Evolutionary conservation across 768 basidiomycete genomes (phyloP), one percentile per base, ranked within the genome.

Genomic region (Trametes gibbosa): DNA sequence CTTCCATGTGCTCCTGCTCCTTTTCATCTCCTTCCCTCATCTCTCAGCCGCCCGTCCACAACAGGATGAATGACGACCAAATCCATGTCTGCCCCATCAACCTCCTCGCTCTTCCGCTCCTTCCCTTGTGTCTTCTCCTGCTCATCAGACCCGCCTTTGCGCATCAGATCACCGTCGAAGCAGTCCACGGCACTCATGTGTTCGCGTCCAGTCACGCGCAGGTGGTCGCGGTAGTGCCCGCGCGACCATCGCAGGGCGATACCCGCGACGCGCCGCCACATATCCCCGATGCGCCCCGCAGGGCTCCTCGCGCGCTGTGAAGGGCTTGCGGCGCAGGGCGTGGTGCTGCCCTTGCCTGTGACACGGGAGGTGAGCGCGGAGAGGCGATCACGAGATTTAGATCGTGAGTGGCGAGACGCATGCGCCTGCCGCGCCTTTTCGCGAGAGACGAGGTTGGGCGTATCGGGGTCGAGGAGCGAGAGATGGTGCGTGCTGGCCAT

Each of bases 181-280:
- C 80, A 80, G 69, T 96, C 92, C 0, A 95, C 84, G 7, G 66
- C 68, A 62, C 81, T 85, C 92, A 95, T 92, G 67, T 93, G 85
- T 70, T 93, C 89, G 40, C 80, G 77, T 35, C 76, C 74, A 12
- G 83, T 77, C 24, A 91, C 77, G 53, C 80, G 79, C 63, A 92
- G 75, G 50, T 85, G 77, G 53, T 84, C 77, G 63, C 73, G 75
- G 68, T 87, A 85, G 66, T 87, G 85, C 24, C 70, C 69, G 42
- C 74, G 74, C 39, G 81, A 83, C 72, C 76, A 80, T 24, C 75
- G 76, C 43, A 81, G 66, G 19, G 74, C 77, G 35, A 74, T 66
- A 23, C 66, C 66, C 16, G 77, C 74, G 0, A 76, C 79, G 37
- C 74, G 78, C 67, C 77, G 80, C 85, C 83, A 86, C 40, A 74